A percentile compares a stretch with the other conserved stretches of the same genome.
Conservation (phyloP, 306 rosid species). For the Cicer chorassanicum region DNA sequence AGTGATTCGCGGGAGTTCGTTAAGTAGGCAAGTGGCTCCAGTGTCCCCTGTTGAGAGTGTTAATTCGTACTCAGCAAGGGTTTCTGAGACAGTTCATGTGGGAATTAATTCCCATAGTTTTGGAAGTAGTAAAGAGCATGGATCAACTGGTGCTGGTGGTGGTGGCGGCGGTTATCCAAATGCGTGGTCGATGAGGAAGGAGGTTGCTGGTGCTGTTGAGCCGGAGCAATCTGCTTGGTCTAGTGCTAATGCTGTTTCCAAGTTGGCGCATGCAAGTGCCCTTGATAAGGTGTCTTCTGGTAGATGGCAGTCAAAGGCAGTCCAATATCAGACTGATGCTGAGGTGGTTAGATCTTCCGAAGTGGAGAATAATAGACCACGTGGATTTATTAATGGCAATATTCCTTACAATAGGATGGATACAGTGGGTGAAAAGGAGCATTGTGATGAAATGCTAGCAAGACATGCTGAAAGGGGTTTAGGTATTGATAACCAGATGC, state of each 20-base stretch:
- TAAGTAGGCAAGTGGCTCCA: constrained; percentile 59
- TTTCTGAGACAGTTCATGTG: constrained; percentile 47
- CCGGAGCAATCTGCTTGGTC: constrained; percentile 66
- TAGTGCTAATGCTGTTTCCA: constrained; percentile 72
- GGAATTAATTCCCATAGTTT: constrained; percentile 57
- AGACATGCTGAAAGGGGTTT: constrained; percentile 65
- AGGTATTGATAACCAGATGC: constrained; percentile 52
- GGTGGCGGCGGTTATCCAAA: constrained; percentile 56
- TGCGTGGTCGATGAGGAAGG: constrained; percentile 87
- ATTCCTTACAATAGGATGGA: constrained; percentile 52
- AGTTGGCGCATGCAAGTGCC: constrained; percentile 90
- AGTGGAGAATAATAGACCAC: constrained; percentile 50
- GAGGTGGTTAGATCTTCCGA: constrained; percentile 64
- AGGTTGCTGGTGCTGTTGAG: constrained; percentile 62
- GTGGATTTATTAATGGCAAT: constrained; percentile 47
- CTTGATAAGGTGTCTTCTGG: constrained; percentile 95
- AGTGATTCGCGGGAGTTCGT: constrained; percentile 63
- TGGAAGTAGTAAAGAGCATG: constrained; percentile 58
- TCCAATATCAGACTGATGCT: constrained; percentile 62
- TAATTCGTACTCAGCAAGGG: constrained; percentile 68
- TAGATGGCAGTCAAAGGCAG: constrained; percentile 85
- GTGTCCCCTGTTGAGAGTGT: constrained; percentile 50
- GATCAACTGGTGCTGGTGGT: not conserved
- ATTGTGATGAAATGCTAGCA: constrained; percentile 61
- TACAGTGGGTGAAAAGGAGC: constrained; percentile 52